Evolutionary conservation across 805 yeast species (phyloP).

Genomic region (Metschnikowia picachoensis): DNA sequence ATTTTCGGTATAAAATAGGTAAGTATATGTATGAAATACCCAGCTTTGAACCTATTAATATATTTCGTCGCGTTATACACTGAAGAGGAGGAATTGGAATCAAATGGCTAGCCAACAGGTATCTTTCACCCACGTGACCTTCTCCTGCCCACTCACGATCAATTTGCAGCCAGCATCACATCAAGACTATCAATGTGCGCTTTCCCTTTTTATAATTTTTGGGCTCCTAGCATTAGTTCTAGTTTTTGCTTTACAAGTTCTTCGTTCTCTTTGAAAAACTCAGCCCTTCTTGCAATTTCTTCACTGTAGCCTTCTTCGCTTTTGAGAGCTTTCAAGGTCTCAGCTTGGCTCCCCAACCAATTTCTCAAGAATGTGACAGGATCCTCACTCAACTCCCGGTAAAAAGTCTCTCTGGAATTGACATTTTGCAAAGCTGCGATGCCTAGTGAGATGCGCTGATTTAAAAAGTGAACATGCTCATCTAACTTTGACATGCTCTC

Average conservation of each 20-base stretch:
- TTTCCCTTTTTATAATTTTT: slow-evolving; percentile 11
- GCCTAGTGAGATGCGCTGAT: slow-evolving; percentile 45
- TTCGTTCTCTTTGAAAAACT: slow-evolving; percentile 70
- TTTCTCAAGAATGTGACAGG: slow-evolving; percentile 72
- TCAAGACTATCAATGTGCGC: not conserved
- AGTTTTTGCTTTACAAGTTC: slow-evolving; percentile 69
- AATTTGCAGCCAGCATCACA: not conserved
- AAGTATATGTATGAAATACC: no score
- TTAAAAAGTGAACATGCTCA: slow-evolving; percentile 38
- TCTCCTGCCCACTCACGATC: not conserved
- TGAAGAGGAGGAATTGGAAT: not conserved
- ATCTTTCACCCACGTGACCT: no score
- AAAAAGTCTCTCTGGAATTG: slow-evolving; percentile 71
- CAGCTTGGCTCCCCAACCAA: slow-evolving; percentile 77
- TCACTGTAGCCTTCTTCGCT: slow-evolving; percentile 90
- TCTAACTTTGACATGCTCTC: slow-evolving; percentile 43
- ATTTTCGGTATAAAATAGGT: no score
- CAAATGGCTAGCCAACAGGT: not conserved
- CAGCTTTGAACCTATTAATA: not conserved
- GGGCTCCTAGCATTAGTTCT: slow-evolving; percentile 63
- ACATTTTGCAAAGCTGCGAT: slow-evolving; percentile 52
- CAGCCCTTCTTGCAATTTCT: slow-evolving; percentile 80
- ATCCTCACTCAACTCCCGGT: slow-evolving; percentile 64
- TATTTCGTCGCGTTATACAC: not conserved
- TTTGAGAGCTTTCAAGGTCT: slow-evolving; percentile 77